Conservation (phyloP, 495 filamentous ascomycete genomes). For the Xylaria bambusicola region DNA sequence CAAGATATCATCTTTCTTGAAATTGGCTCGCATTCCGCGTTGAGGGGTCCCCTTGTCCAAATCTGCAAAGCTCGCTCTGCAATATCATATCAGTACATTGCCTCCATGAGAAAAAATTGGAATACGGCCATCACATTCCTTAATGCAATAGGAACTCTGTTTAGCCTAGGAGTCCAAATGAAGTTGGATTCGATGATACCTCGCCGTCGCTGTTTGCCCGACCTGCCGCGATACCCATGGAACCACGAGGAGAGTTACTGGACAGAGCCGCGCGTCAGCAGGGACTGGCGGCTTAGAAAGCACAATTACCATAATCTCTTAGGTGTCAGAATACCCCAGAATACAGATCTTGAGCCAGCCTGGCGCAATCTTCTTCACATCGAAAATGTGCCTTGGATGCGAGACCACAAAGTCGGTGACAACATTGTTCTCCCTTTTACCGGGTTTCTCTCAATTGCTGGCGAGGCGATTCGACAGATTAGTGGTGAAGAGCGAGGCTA, state of each 20-base stretch:
- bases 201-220: slow-evolving; percentile 1
- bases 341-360: slow-evolving; percentile 31
- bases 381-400: slow-evolving; percentile 39
- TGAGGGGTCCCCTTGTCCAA: slow-evolving; percentile 46
- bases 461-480: slow-evolving; percentile 46
- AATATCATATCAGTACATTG: slow-evolving; percentile 21
- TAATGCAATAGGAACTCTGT: not conserved
- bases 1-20: slow-evolving; percentile 44
- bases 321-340: slow-evolving; percentile 34
- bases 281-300: slow-evolving; percentile 41
- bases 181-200: slow-evolving; percentile 21
- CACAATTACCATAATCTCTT: slow-evolving; percentile 46
- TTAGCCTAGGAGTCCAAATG: not conserved
- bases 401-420: slow-evolving; percentile 36
- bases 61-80: slow-evolving; percentile 28
- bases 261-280: slow-evolving; percentile 39
- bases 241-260: slow-evolving; percentile 39
- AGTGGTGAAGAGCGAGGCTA: slow-evolving; percentile 21
- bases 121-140: not conserved
- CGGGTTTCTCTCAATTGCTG: slow-evolving; percentile 46
- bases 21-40: slow-evolving; percentile 58
- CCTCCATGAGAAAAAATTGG: slow-evolving; percentile 5
- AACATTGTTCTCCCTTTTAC: slow-evolving; percentile 49
- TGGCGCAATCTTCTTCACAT: slow-evolving; percentile 33
- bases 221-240: slow-evolving; percentile 44